Conservation (phyloP, 192 early-diverging fungal genomes). For the Oehlia diaphana region DNA sequence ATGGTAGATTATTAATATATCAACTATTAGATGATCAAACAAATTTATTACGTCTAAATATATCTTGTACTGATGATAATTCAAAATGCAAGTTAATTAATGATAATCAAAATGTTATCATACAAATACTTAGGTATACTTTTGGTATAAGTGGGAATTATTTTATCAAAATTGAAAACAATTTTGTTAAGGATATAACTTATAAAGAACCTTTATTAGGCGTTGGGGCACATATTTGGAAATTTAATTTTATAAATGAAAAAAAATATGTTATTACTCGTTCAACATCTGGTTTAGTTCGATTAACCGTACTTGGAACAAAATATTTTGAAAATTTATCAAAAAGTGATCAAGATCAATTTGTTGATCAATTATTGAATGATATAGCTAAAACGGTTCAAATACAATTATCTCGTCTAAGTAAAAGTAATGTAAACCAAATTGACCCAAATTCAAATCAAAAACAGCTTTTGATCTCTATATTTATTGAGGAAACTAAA, state of each 20-base stretch:
- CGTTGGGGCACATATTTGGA: not conserved
- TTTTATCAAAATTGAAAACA: not conserved
- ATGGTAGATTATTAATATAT: too few relatives aligned
- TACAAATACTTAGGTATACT: not conserved
- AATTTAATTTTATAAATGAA: not conserved
- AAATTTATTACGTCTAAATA: not conserved
- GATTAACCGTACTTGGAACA: not conserved
- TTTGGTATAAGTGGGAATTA: not conserved
- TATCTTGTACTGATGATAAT: too few relatives aligned
- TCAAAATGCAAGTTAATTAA: not conserved
- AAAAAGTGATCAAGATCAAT: not conserved
- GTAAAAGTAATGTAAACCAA: not conserved
- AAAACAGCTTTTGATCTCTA: not conserved
- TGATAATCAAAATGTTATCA: not conserved
- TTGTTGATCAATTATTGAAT: not conserved
- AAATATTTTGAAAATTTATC: not conserved
- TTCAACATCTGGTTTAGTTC: not conserved
- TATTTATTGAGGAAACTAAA: not conserved
- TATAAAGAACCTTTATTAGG: conserved; percentile 3
- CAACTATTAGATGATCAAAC: too few relatives aligned
- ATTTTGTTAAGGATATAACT: not conserved
- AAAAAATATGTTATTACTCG: not conserved
- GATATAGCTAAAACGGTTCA: not conserved
- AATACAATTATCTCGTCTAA: not conserved
- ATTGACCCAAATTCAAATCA: not conserved